phyloP scores from a whole-genome alignment of 2,329 filamentous ascomycete species.

The Xylariomycetidae sp. region DNA sequence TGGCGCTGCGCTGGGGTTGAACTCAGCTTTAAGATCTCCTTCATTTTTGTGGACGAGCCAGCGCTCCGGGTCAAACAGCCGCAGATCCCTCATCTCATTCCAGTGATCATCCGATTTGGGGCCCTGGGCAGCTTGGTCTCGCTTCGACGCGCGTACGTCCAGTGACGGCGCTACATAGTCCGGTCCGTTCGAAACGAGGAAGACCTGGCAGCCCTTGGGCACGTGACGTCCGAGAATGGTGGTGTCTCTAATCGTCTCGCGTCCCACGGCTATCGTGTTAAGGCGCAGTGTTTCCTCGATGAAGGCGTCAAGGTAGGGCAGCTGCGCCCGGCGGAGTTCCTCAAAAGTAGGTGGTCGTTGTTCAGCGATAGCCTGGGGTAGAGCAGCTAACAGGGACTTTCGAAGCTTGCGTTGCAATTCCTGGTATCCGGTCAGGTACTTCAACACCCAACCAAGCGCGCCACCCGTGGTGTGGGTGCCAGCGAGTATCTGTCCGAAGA shows the following conservation, averaged over 20 bases:
- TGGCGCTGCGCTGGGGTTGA: background rate
- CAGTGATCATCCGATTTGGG: background rate
- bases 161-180: background rate
- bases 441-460: constrained; percentile 4
- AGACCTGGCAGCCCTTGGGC: constrained; percentile 3
- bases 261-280: background rate
- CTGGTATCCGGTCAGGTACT: constrained; percentile 4
- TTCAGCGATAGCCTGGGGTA: background rate
- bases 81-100: constrained; percentile 1
- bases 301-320: constrained; percentile 9
- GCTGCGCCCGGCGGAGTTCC: constrained; percentile 1
- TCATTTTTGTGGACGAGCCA: constrained; percentile 1
- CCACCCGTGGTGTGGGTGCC: constrained; percentile 9
- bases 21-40: background rate
- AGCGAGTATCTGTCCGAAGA: constrained; percentile 5
- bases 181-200: constrained; percentile 1
- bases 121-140: background rate
- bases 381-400: background rate
- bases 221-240: constrained; percentile 1
- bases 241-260: constrained; percentile 2
- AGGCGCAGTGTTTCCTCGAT: constrained; percentile 8
- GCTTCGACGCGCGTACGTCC: background rate
- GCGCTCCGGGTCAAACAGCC: constrained; percentile 2
- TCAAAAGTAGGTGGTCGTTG: background rate
- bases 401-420: constrained; percentile 4